Evolutionary conservation across 768 basidiomycete genomes (phyloP).

Genomic region (Neoboletus brunneissimus): DNA sequence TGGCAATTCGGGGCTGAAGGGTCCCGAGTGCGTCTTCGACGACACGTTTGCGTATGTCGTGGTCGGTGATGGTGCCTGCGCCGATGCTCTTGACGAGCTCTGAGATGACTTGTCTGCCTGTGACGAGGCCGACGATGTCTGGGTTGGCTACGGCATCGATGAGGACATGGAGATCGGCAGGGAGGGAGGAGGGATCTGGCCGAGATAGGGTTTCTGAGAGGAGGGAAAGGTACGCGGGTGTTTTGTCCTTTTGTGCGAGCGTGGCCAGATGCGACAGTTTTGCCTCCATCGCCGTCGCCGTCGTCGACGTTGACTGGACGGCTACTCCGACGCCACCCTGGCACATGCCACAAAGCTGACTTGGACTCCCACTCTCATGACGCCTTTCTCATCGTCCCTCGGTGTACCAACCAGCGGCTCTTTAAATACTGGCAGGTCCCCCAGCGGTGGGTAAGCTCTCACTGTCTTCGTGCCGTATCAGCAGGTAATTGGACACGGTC

Average conservation of each 20-base stretch:
- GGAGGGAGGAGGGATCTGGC: slow-evolving; percentile 42
- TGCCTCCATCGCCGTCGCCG: slow-evolving; percentile 53
- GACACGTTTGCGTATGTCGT: slow-evolving; percentile 63
- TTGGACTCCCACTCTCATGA: not conserved
- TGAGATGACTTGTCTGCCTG: slow-evolving; percentile 82
- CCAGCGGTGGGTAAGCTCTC: slow-evolving; percentile 5
- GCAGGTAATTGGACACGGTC: slow-evolving; percentile 12
- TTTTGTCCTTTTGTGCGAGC: slow-evolving; percentile 84
- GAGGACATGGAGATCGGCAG: slow-evolving; percentile 61
- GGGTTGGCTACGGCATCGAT: slow-evolving; percentile 82
- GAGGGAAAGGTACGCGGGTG: slow-evolving; percentile 65
- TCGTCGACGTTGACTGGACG: not conserved
- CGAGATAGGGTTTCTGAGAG: slow-evolving; percentile 64
- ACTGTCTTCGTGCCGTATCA: not conserved
- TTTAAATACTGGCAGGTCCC: not conserved
- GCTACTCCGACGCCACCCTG: not conserved
- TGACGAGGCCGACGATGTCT: slow-evolving; percentile 78
- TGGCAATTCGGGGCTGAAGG: slow-evolving; percentile 77
- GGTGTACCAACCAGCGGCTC: not conserved
- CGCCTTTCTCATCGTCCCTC: not conserved
- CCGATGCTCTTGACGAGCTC: slow-evolving; percentile 74
- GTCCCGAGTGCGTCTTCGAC: slow-evolving; percentile 71
- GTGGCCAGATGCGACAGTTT: slow-evolving; percentile 60
- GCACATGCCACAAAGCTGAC: not conserved
- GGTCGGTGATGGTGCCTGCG: slow-evolving; percentile 51